Base-by-base conservation (phyloP, 805 yeast genomes). In the Candida rishiriensis region DNA sequence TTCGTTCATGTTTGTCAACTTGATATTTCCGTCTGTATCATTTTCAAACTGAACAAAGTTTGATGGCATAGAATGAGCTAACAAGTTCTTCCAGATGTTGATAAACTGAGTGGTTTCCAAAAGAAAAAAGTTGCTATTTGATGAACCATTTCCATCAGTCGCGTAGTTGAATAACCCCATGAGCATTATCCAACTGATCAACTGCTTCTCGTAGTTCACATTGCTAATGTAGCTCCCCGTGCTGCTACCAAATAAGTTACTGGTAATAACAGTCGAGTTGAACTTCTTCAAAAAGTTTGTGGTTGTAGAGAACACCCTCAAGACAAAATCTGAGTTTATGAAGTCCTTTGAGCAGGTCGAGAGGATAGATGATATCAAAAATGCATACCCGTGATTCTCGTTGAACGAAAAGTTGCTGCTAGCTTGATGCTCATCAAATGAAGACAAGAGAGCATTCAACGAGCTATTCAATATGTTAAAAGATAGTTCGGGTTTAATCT, bases 91-190 rank as follows among this genome's bases (percentile, higher is more conserved):
- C 90, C 90, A 85, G 44, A 84, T 67, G 10, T 70, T 60, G 38
- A 85, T 61, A 40, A 85, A 68, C 51, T 82, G 88, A 3, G 80
- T 72, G 12, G 74, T 64, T 50, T 82, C 83, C 44, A 78, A 68
- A 40, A 71, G 66, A 32, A 85, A 66, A 44, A 78, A 75, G 18
- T 69, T 64, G 13, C 73, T 72, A 32, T 83, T 85, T 0, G 59
- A 45, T 8, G 43, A 36, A 1, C 64, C 55, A 26, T 49, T 47
- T 8, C 48, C 49, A 34, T 61, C 60, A 3, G 63, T 52, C 2
- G 61, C 64, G 54, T 78, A 75, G 40, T 80, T 75, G 71, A 85
- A 76, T 3, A 84, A 60, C 2, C 91, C 91, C 47, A 72, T 68
- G 17, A 85, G 55, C 18, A 83, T 54, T 13, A 77, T 71, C 91